Evolutionary conservation across 768 basidiomycete species (phyloP), one percentile per base, ranked within the genome.

Genomic region (Tylopilus balloui): DNA sequence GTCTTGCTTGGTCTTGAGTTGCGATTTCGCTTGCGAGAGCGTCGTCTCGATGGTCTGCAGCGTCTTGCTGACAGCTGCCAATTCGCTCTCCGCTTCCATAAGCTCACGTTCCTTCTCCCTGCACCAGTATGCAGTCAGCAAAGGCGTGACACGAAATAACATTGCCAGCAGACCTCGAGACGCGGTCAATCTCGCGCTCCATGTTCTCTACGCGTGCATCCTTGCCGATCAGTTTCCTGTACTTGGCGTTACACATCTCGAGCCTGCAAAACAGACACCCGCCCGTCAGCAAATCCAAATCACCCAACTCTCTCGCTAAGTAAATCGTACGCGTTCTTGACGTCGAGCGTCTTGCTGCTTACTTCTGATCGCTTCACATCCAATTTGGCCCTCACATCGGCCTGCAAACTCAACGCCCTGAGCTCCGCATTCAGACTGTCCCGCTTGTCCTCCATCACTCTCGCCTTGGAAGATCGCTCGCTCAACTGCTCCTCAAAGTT

Each of bases 301-400:
- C n/a, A n/a, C n/a, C n/a, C n/a, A n/a, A n/a, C n/a, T n/a, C 35
- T 40, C 25, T 17, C 13, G 2, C 28, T 11, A 1, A 12, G 24
- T 17, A 43, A 32, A 19, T 72, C 85, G 49, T 51, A 92, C 90
- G 76, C 81, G 45, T 76, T 82, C 53, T 78, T 72, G 13, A 92
- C 73, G 34, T 92, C 88, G 14, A 71, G 71, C 38, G 72, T 70
- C 69, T 87, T 89, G 47, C 69, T 75, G 63, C 75, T 79, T 37
- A 83, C 64, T 54, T 93, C 89, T 1, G 71, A 72, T 51, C 83
- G 73, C 61, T 90, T 88, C 53, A 95, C 60, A 34, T 86, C 81
- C 45, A 97, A 65, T 57, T 80, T 85, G 2, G 93, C 91, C 38
- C 95, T 74, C 1, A 80, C 73, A 46, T 93, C 88, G 0, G 89